Percentiles rank a stretch among this genome's conserved stretches.
Conservation (phyloP, 2,329 filamentous ascomycete genomes). For the Tolypocladium ovalisporum region DNA sequence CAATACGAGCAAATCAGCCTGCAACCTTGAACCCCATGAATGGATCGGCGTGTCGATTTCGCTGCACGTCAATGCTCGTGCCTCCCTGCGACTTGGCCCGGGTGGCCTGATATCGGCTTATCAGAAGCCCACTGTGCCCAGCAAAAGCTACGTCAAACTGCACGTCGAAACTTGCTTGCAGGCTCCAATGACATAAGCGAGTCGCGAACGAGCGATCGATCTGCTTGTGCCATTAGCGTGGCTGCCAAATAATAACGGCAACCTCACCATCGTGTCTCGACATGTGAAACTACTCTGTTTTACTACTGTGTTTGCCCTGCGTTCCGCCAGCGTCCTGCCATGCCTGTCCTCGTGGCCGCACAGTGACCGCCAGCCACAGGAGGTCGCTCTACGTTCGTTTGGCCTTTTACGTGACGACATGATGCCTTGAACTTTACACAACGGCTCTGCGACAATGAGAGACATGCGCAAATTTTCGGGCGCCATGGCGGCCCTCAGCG, state of each 20-base stretch:
- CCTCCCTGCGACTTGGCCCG: no score
- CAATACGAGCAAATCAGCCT: not conserved
- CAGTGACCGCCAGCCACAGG: not conserved
- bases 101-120: not conserved
- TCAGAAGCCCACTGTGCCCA: not conserved
- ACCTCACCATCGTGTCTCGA: not conserved
- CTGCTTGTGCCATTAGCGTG: not conserved
- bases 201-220: not conserved
- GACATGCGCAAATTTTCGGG: not conserved
- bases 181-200: not conserved
- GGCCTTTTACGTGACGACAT: not conserved
- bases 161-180: not conserved
- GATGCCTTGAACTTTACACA: not conserved
- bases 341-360: not conserved
- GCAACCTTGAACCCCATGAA: no score
- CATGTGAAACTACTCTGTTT: not conserved
- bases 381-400: not conserved
- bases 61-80: not conserved
- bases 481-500: not conserved
- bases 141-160: not conserved
- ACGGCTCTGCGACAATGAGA: not conserved
- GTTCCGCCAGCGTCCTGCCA: not conserved
- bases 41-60: no score
- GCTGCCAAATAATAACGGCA: not conserved
- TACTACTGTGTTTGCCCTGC: not conserved